phyloP scores from a whole-genome alignment of 2,329 filamentous ascomycete species.

The Exophiala xenobiotica region DNA sequence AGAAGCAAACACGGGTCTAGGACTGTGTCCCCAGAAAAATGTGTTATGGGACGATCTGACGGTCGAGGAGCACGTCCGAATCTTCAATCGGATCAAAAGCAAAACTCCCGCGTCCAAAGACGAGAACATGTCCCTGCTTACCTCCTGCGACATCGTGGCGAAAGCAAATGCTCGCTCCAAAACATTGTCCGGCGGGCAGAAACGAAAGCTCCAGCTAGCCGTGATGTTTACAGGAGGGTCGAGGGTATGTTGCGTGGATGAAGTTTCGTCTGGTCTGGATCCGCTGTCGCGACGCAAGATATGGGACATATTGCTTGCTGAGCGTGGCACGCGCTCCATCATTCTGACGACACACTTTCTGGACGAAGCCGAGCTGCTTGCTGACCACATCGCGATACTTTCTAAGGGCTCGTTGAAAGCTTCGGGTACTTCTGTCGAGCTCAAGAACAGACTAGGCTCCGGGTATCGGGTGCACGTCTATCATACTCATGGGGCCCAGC shows the following conservation, averaged over 20 bases:
- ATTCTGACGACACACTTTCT: constrained; percentile 90
- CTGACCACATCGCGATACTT: constrained; percentile 84
- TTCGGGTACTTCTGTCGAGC: constrained; percentile 77
- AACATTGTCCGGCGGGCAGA: constrained; percentile 86
- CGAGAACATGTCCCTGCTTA: constrained; percentile 57
- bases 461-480: constrained; percentile 80
- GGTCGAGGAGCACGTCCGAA: constrained; percentile 76
- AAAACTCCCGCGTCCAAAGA: constrained; percentile 16
- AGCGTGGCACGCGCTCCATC: constrained; percentile 78
- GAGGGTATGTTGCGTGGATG: constrained; percentile 84
- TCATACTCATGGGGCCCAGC: constrained; percentile 51
- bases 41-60: constrained; percentile 89
- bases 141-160: constrained; percentile 68
- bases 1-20: constrained; percentile 74
- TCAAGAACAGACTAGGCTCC: constrained; percentile 78
- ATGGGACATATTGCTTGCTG: constrained; percentile 87
- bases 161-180: constrained; percentile 72
- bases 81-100: constrained; percentile 78
- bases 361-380: constrained; percentile 86
- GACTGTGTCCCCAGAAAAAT: constrained; percentile 89
- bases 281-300: constrained; percentile 84
- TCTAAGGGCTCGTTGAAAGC: constrained; percentile 81
- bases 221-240: constrained; percentile 94
- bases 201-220: constrained; percentile 83
- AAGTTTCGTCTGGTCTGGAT: constrained; percentile 85